phyloP scores from a whole-genome alignment of 1,139 yeast genomes.

The Suhomyces bokatorum region DNA sequence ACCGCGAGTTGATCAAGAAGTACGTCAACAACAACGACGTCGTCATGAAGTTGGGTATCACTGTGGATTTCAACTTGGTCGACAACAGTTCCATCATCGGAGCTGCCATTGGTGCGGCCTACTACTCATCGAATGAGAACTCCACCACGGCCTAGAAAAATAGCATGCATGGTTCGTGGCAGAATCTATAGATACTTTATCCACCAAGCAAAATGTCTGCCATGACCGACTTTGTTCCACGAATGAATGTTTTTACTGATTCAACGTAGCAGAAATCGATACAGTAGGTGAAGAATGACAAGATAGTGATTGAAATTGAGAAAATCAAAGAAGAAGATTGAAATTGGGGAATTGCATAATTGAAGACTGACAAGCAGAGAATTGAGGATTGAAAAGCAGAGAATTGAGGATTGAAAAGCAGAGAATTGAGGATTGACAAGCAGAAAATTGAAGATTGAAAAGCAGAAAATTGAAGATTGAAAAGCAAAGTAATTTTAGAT shows the following conservation, averaged over 20 bases:
- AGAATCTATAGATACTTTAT: neutral
- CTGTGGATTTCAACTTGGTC: slow-evolving; percentile 40
- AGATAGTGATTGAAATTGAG: no score
- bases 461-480: no score
- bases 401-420: no score
- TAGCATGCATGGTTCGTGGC: slow-evolving; percentile 10
- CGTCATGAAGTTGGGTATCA: slow-evolving; percentile 28
- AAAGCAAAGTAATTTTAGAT: no score
- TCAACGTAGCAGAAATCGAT: no score
- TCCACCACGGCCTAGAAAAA: neutral
- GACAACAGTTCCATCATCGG: slow-evolving; percentile 49
- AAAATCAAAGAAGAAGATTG: no score
- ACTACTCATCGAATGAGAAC: slow-evolving; percentile 13
- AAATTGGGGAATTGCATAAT: no score
- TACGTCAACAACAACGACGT: slow-evolving; percentile 33
- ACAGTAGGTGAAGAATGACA: no score
- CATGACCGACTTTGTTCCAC: neutral
- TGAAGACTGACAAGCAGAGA: no score
- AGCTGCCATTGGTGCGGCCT: slow-evolving; percentile 53
- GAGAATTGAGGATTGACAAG: no score
- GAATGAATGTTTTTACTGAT: neutral
- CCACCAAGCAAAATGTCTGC: neutral
- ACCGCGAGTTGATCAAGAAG: slow-evolving; percentile 31
- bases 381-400: no score
- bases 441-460: no score